Percentiles rank a stretch among this genome's conserved stretches.
Evolutionary conservation across 73 alveolate species (phyloP).

Genomic region (Blepharisma japonicum): DNA sequence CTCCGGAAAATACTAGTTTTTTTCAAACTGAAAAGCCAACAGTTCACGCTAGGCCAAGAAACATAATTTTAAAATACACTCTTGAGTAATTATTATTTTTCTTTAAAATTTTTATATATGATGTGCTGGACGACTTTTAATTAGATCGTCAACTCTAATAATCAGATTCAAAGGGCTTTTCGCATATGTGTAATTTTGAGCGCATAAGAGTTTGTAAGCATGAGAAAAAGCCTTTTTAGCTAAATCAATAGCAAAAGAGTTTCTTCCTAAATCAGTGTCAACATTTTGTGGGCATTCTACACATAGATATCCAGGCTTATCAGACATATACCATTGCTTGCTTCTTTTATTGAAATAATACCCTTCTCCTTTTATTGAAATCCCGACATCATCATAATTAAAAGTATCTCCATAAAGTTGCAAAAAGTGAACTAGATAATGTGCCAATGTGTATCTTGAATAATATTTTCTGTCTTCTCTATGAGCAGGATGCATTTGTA

Average conservation of each 20-base stretch:
- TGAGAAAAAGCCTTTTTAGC: conserved; percentile 30
- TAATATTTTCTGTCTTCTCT: conserved; percentile 52
- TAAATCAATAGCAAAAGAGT: conserved; percentile 6
- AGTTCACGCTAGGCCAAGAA: no score
- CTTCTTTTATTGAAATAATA: conserved; percentile 30
- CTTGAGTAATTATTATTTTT: no score
- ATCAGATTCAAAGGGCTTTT: neutral
- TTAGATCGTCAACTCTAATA: conserved; percentile 15
- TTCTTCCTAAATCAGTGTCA: conserved; percentile 23
- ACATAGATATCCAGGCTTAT: neutral
- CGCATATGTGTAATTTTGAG: neutral
- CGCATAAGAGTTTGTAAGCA: conserved; percentile 23
- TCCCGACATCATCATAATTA: conserved; percentile 78
- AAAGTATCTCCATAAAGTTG: conserved; percentile 84
- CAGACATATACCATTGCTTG: neutral
- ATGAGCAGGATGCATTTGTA: conserved; percentile 42
- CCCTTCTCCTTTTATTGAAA: conserved; percentile 85
- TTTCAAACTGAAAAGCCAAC: no score
- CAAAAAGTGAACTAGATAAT: conserved; percentile 77
- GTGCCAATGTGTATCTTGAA: conserved; percentile 67
- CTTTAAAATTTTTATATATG: neutral
- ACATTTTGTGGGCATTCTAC: conserved; percentile 20
- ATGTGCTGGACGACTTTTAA: neutral
- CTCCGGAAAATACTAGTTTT: no score
- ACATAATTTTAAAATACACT: no score